Evolutionary conservation across 2,329 filamentous ascomycete species (phyloP).

Genomic region (Corinectria fuckeliana): DNA sequence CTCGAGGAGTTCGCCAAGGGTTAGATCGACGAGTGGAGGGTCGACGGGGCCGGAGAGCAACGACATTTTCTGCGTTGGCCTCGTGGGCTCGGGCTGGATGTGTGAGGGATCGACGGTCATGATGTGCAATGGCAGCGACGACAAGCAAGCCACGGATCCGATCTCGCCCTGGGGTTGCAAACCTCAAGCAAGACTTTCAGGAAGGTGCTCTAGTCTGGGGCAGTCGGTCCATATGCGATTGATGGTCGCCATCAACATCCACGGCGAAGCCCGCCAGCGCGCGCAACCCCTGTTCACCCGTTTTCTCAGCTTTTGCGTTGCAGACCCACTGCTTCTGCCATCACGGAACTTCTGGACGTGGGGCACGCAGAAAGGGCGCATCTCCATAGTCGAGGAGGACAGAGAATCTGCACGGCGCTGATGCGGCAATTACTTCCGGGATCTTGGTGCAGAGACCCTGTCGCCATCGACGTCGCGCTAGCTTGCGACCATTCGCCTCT

Average conservation of each 20-base stretch:
- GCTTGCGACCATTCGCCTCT: neutral
- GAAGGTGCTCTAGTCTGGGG: slow-evolving; percentile 3
- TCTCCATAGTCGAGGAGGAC: slow-evolving; percentile 5
- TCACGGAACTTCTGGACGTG: slow-evolving; percentile 12
- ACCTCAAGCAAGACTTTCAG: neutral
- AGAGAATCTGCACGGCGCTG: slow-evolving; percentile 6
- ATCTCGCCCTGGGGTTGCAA: slow-evolving; percentile 3
- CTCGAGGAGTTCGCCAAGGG: slow-evolving; percentile 74
- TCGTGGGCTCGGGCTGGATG: slow-evolving; percentile 38
- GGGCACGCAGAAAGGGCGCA: slow-evolving; percentile 2
- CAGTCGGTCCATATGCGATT: slow-evolving; percentile 10
- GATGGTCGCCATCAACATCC: slow-evolving; percentile 17
- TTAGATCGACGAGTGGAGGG: slow-evolving; percentile 73
- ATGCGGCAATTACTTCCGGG: slow-evolving; percentile 33
- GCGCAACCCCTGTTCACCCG: slow-evolving; percentile 31
- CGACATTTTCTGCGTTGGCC: slow-evolving; percentile 53
- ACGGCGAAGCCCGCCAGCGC: slow-evolving; percentile 11
- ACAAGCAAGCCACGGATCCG: slow-evolving; percentile 2
- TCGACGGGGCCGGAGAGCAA: slow-evolving; percentile 72
- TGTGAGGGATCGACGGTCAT: slow-evolving; percentile 41
- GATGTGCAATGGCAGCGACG: slow-evolving; percentile 17
- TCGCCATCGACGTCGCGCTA: slow-evolving; percentile 7
- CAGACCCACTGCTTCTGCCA: slow-evolving; percentile 31
- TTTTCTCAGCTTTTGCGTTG: slow-evolving; percentile 20
- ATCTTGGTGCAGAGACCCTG: slow-evolving; percentile 17